phyloP scores from a whole-genome alignment of 2,329 filamentous ascomycete species.

The Lachnellula suecica region DNA sequence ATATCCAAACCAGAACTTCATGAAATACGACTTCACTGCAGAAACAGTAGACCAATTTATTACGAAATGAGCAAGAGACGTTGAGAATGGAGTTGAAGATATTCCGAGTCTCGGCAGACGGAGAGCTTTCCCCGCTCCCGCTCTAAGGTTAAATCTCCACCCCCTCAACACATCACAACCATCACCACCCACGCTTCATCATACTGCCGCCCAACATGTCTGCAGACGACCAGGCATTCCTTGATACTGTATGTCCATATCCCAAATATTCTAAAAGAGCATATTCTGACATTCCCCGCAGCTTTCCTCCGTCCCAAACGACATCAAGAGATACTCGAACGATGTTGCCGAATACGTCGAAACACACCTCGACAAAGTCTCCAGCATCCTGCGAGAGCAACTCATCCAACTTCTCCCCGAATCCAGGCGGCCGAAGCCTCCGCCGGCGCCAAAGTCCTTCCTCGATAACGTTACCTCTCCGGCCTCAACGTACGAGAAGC shows the following conservation, averaged over 20 bases:
- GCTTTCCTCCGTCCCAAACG: constrained; percentile 59
- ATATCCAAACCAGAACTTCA: too few relatives aligned
- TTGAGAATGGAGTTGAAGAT: too few relatives aligned
- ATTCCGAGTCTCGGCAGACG: too few relatives aligned
- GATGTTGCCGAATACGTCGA: constrained; percentile 80
- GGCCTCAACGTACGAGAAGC: constrained; percentile 44
- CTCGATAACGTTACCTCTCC: constrained; percentile 35
- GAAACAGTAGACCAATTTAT: too few relatives aligned
- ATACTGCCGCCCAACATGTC: constrained; percentile 59
- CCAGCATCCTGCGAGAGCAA: constrained; percentile 67
- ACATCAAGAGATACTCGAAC: constrained; percentile 69
- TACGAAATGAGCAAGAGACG: too few relatives aligned
- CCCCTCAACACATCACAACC: neutral
- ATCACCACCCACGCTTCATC: constrained; percentile 2
- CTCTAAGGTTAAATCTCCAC: neutral
- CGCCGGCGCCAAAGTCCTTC: constrained; percentile 31
- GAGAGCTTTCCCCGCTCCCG: too few relatives aligned
- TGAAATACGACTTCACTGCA: too few relatives aligned
- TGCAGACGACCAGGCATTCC: constrained; percentile 74
- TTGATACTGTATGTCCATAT: constrained; percentile 65
- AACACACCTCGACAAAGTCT: constrained; percentile 74
- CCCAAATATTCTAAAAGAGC: neutral
- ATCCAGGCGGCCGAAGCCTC: constrained; percentile 58
- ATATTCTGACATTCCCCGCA: constrained; percentile 28
- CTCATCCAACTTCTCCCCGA: constrained; percentile 73